phyloP scores from a whole-genome alignment of 2,329 filamentous ascomycete species.

The Aspergillus sp. region DNA sequence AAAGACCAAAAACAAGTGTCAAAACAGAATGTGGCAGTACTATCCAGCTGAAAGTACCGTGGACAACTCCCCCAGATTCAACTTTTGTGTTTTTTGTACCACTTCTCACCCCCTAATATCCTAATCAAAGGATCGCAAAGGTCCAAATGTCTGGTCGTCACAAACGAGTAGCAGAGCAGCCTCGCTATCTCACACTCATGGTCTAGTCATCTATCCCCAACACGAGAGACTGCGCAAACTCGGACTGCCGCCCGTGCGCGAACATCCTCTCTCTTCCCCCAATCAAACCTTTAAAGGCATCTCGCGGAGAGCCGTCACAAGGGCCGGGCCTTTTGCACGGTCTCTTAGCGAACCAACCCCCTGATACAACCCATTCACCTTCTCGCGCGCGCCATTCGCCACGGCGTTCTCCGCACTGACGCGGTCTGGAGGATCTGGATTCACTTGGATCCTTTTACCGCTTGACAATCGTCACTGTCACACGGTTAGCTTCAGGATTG shows the following conservation, averaged over 20 bases:
- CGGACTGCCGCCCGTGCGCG: slow-evolving; percentile 22
- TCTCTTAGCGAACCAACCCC: slow-evolving; percentile 19
- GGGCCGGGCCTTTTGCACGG: slow-evolving; percentile 23
- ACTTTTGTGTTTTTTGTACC: background rate
- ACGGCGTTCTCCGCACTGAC: slow-evolving; percentile 25
- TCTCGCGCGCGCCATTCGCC: slow-evolving; percentile 25
- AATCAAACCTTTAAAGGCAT: slow-evolving; percentile 23
- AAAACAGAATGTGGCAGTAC: background rate
- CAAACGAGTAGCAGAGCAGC: slow-evolving; percentile 14
- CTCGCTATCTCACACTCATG: slow-evolving; percentile 7
- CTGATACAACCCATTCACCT: slow-evolving; percentile 14
- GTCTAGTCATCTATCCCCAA: slow-evolving; percentile 16
- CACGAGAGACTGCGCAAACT: slow-evolving; percentile 17
- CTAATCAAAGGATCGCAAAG: background rate
- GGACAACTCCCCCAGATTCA: background rate
- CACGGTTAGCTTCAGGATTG: slow-evolving; percentile 21
- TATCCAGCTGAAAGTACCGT: background rate
- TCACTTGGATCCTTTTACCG: slow-evolving; percentile 47
- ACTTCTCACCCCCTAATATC: slow-evolving; percentile 3
- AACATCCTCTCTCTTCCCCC: slow-evolving; percentile 12
- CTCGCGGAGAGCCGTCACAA: slow-evolving; percentile 28
- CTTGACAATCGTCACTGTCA: slow-evolving; percentile 65
- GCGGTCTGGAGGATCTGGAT: slow-evolving; percentile 19
- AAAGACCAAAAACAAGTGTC: background rate
- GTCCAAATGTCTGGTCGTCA: slow-evolving; percentile 13